These are phyloP conservation scores for Pythium monospermum DNA, from an alignment of 352 stramenopile genomes.

Conservation along the genomic window DNA sequence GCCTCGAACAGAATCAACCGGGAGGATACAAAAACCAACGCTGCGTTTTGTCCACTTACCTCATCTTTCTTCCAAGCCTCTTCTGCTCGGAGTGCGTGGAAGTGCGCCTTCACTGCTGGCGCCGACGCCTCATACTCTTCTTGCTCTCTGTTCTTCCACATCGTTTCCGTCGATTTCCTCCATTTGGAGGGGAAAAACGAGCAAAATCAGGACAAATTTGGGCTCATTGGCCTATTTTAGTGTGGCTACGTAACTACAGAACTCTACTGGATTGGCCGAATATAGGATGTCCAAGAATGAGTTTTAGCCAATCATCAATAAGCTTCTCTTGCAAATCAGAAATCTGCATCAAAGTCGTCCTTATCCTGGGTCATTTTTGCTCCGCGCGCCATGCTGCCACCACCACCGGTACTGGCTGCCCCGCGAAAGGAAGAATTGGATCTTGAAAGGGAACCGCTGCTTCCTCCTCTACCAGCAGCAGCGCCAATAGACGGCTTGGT, in stretches of 20 bases:
- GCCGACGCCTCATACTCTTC: constrained; percentile 71
- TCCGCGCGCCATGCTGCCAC: background rate
- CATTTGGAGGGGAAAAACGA: background rate
- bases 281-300: background rate
- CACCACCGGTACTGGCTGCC: background rate
- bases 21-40: too few relatives aligned
- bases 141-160: constrained; percentile 55
- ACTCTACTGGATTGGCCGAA: constrained; percentile 1
- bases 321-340: constrained; percentile 23
- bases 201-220: background rate
- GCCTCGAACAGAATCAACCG: background rate
- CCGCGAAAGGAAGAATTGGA: background rate
- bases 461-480: too few relatives aligned
- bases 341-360: constrained; percentile 64
- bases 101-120: constrained; percentile 76
- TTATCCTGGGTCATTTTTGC: constrained; percentile 27
- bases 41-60: constrained; percentile 33
- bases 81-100: constrained; percentile 65
- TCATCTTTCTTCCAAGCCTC: constrained; percentile 54
- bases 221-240: background rate
- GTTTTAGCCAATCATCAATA: constrained; percentile 5
- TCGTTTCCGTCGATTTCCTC: constrained; percentile 7
- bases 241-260: background rate
- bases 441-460: constrained; percentile 1
- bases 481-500: constrained; percentile 20